A percentile compares a stretch with the other conserved stretches of the same genome.
Conservation (phyloP, 2,329 filamentous ascomycete genomes). For the Scytalidium lignicola region DNA sequence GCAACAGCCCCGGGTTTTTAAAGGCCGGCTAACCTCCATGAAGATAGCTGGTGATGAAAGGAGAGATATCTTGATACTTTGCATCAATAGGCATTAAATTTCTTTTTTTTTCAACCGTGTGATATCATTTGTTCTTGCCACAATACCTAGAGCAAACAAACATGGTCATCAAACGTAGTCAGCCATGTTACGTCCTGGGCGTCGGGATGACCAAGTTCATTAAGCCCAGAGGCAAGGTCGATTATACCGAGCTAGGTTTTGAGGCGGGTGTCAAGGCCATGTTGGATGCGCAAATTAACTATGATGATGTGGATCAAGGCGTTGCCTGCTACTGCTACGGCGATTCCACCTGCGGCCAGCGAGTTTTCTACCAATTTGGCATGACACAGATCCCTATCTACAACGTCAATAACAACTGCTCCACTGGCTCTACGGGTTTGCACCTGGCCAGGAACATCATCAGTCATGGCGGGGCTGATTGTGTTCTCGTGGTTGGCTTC, state of each 20-base stretch:
- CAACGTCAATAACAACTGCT: constrained; percentile 99
- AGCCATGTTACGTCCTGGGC: constrained; percentile 17
- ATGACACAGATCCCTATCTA: constrained; percentile 95
- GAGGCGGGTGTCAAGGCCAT: constrained; percentile 78
- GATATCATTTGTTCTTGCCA: too few species aligned
- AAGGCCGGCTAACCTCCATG: too few species aligned
- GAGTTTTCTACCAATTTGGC: constrained; percentile 98
- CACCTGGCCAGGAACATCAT: constrained; percentile 79
- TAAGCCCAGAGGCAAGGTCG: constrained; percentile 27
- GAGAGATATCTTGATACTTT: too few species aligned
- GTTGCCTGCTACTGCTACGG: constrained; percentile 98
- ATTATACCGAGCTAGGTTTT: constrained; percentile 28
- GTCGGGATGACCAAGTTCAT: constrained; percentile 23
- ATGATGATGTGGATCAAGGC: constrained; percentile 92
- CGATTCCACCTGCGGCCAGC: constrained; percentile 89
- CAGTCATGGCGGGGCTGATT: constrained; percentile 75
- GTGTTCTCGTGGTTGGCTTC: constrained; percentile 87
- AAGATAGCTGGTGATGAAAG: too few species aligned
- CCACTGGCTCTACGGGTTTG: constrained; percentile 87
- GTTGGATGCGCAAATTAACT: constrained; percentile 79
- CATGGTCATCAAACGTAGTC: background rate
- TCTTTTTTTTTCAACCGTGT: too few species aligned
- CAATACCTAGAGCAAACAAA: background rate
- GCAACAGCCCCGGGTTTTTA: too few species aligned
- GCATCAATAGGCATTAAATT: too few species aligned